These are phyloP conservation scores for Chaetomium cochliodes DNA, from an alignment of 495 filamentous ascomycete species.

Conservation along the genomic window DNA sequence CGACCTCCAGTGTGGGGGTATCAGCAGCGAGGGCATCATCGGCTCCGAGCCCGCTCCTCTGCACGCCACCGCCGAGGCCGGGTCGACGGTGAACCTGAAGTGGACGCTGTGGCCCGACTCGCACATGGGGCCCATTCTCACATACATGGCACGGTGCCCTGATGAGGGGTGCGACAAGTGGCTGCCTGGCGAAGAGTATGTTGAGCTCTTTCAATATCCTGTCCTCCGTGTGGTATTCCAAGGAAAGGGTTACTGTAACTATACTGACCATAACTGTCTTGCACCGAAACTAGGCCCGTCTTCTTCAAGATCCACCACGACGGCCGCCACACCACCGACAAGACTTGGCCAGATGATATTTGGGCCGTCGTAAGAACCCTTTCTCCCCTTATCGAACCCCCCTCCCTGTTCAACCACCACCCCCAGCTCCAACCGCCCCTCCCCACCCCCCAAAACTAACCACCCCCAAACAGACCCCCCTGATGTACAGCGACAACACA, in stretches of 20 bases:
- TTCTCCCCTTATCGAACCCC: not conserved
- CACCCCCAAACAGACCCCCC: constrained; percentile 31
- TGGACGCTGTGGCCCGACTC: constrained; percentile 60
- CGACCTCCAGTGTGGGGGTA: constrained; percentile 49
- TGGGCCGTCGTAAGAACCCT: constrained; percentile 26
- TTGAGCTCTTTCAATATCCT: not conserved
- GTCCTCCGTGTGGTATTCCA: not conserved
- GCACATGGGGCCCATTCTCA: constrained; percentile 62
- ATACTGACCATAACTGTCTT: constrained; percentile 27
- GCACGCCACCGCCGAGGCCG: constrained; percentile 52
- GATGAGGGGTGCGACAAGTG: constrained; percentile 25
- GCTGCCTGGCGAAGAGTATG: constrained; percentile 30
- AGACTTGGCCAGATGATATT: constrained; percentile 37
- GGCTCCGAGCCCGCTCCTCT: constrained; percentile 53
- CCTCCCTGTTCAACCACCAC: not conserved
- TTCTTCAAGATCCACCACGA: constrained; percentile 62
- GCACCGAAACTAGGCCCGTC: constrained; percentile 41
- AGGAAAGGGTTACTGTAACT: constrained; percentile 17
- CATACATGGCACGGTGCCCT: constrained; percentile 45
- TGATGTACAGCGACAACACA: constrained; percentile 55
- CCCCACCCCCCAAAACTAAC: not conserved
- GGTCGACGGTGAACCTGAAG: constrained; percentile 55
- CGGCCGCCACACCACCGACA: constrained; percentile 51
- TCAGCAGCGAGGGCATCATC: constrained; percentile 34
- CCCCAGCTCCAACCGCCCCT: not conserved